These are phyloP conservation scores for Chondrus crispus DNA, from an alignment of 23 red algal species.

Conservation along the genomic window DNA sequence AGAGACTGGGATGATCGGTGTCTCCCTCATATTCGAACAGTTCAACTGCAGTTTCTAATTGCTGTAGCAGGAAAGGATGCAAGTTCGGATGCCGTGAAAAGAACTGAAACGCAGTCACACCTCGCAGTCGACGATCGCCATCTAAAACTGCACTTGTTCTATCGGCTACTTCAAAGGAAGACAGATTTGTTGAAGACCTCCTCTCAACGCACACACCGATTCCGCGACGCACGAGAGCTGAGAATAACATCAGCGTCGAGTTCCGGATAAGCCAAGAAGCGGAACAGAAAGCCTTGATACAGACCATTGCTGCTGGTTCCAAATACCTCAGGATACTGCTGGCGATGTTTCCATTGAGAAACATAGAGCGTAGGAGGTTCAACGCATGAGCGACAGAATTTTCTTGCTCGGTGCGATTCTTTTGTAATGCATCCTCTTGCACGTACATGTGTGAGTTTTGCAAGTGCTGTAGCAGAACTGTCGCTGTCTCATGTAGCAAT, in stretches of 20 bases:
- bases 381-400: constrained; percentile 49
- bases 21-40: background rate
- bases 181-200: background rate
- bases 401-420: constrained; percentile 18
- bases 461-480: constrained; percentile 21
- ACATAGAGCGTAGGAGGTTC: constrained; percentile 48
- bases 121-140: background rate
- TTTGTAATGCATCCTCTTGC: background rate
- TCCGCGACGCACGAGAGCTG: constrained; percentile 36
- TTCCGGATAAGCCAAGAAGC: constrained; percentile 55
- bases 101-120: constrained; percentile 35
- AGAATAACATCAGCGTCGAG: constrained; percentile 38
- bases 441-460: background rate
- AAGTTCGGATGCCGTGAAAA: constrained; percentile 51
- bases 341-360: constrained; percentile 33
- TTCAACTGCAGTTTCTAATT: constrained; percentile 24
- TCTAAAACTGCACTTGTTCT: background rate
- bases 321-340: constrained; percentile 26
- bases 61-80: constrained; percentile 35
- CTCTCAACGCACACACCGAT: constrained; percentile 19
- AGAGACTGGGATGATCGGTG: constrained; percentile 13
- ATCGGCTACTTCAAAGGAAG: background rate
- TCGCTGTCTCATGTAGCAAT: constrained; percentile 27
- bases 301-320: constrained; percentile 13
- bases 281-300: constrained; percentile 39